phyloP scores from a whole-genome alignment of 345 rosid species.

The Capsella bursapastoris region DNA sequence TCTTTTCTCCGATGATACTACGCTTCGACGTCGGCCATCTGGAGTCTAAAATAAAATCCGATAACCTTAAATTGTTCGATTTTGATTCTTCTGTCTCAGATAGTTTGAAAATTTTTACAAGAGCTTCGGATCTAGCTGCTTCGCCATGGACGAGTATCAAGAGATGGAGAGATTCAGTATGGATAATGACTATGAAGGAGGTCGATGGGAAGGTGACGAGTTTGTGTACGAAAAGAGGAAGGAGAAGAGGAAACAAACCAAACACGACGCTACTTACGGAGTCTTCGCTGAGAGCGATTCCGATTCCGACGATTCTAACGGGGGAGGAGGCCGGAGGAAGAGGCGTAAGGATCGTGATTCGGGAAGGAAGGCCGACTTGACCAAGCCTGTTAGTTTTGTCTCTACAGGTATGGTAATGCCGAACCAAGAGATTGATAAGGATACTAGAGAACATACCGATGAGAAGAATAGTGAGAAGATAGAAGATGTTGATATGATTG shows the following conservation, averaged over 20 bases:
- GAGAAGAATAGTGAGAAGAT: conserved; percentile 30
- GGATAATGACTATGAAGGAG: conserved; percentile 89
- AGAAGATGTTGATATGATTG: conserved; percentile 31
- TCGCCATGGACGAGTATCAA: conserved; percentile 75
- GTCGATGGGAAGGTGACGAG: conserved; percentile 76
- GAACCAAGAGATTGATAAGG: conserved; percentile 65
- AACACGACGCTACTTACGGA: conserved; percentile 70
- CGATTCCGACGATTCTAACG: conserved; percentile 56
- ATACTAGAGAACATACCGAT: conserved; percentile 50
- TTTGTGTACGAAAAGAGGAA: conserved; percentile 63
- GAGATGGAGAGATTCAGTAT: conserved; percentile 84
- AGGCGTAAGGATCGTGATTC: conserved; percentile 58
- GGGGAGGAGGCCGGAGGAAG: conserved; percentile 57
- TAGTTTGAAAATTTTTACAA: not conserved
- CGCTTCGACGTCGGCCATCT: conserved; percentile 37
- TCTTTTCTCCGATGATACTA: conserved; percentile 2
- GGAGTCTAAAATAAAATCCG: conserved; percentile 3
- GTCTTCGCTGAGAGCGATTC: conserved; percentile 66
- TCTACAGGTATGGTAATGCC: conserved; percentile 82
- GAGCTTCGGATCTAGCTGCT: conserved; percentile 16
- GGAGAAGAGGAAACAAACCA: conserved; percentile 76
- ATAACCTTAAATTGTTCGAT: conserved; percentile 4
- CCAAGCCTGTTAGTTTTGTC: conserved; percentile 83
- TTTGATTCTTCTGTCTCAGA: not conserved
- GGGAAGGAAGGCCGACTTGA: conserved; percentile 59